Base-by-base conservation (phyloP, 1,284 basidiomycete species). In the Cerrena zonata region DNA sequence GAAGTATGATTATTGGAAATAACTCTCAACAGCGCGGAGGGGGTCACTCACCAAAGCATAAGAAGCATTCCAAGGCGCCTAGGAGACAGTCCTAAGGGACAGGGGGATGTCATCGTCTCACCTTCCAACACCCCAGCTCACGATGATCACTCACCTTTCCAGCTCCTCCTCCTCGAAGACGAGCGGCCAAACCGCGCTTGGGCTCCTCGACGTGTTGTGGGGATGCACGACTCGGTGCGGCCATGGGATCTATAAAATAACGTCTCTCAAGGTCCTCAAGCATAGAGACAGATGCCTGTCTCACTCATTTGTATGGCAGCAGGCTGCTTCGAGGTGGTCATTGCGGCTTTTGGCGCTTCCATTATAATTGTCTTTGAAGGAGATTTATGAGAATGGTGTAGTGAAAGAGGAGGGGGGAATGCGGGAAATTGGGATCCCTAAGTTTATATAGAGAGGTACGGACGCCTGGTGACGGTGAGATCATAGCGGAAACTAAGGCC, bases 121-220 rank as follows among this genome's bases (percentile, higher is more conserved):
- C 30, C 30, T 34, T 34, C 30, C 30, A 7, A n/a, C n/a, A n/a
- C n/a, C n/a, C n/a, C n/a, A n/a, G n/a, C n/a, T n/a, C n/a, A 7
- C 30, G 30, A 34, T 15, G 30, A 34, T n/a, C 4, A 55, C 69
- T 41, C 53, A 82, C 81, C 73, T 75, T 80, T 22, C 62, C 80
- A 25, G 77, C 81, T 48, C 82, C 81, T 62, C 78, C 82, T 56
- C 82, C 82, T 52, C 81, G 76, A 48, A 83, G 62, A 51, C 82
- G 75, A 45, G 71, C 71, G 4, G 76, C 75, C 60, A 75, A 75
- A 48, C 58, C 56, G 52, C 63, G 21, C 47, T 49, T 49, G 23
- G 27, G 62, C 51, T 71, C 64, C 45, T 73, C 68, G 46, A 69
- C 63, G 2, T 66, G 54, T 56, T 69, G 60, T 49, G 55, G 62